Conservation (phyloP, 352 stramenopile genomes). For the Phytophthora ohioensis region DNA sequence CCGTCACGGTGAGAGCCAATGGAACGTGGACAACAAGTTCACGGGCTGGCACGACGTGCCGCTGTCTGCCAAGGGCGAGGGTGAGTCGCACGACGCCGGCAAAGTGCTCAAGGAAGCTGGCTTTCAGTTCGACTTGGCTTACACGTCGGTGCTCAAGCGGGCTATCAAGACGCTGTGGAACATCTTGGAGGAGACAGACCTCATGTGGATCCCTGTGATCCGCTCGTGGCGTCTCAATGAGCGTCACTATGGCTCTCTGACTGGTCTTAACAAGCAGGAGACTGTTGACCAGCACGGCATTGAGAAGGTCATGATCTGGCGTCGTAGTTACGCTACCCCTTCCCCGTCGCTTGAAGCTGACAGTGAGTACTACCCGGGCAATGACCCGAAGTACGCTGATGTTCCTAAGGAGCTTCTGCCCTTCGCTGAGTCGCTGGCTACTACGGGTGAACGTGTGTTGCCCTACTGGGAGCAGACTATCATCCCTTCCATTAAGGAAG, state of each 20-base stretch:
- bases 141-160: constrained; percentile 97
- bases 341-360: constrained; percentile 92
- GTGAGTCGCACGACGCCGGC: constrained; percentile 95
- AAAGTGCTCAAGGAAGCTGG: constrained; percentile 94
- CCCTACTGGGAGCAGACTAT: constrained; percentile 97
- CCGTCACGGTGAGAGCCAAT: constrained; percentile 97
- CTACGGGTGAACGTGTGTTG: constrained; percentile 95
- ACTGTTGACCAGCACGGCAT: constrained; percentile 99
- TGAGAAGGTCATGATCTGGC: constrained; percentile 98
- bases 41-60: constrained; percentile 98
- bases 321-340: constrained; percentile 97
- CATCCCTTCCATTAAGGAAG: constrained; percentile 93
- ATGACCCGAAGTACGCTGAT: constrained; percentile 94
- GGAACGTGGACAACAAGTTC: constrained; percentile 99
- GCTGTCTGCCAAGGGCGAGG: constrained; percentile 86
- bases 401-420: constrained; percentile 91
- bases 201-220: constrained; percentile 97
- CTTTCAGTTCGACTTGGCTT: constrained; percentile 95
- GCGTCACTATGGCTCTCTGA: constrained; percentile 98
- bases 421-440: constrained; percentile 94
- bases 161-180: constrained; percentile 98
- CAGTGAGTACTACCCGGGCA: constrained; percentile 91
- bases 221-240: constrained; percentile 98
- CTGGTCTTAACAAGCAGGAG: constrained; percentile 99
- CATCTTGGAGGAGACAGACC: constrained; percentile 96